A percentile compares a stretch with the other conserved stretches of the same genome.
Conservation (phyloP, 208 protist genomes). For the Trypanosoma melophagium region DNA sequence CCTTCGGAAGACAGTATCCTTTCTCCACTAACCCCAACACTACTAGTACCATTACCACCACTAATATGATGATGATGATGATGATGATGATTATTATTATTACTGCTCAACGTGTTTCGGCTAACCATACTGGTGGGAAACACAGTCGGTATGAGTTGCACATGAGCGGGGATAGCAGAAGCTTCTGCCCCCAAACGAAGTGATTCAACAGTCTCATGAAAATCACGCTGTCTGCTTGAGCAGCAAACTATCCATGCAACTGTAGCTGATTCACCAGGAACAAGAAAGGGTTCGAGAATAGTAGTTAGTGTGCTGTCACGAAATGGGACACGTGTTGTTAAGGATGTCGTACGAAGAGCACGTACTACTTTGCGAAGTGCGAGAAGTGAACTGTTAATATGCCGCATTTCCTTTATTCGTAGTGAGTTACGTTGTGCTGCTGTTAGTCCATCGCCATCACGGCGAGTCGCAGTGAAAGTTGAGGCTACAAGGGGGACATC, state of each 20-base stretch:
- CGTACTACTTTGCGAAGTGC: constrained; percentile 80
- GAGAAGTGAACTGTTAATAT: constrained; percentile 85
- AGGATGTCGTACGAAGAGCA: constrained; percentile 27
- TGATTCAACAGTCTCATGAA: constrained; percentile 69
- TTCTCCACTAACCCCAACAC: constrained; percentile 1
- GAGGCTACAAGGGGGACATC: constrained; percentile 3
- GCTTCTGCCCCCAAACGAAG: constrained; percentile 75
- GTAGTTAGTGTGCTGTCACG: constrained; percentile 68
- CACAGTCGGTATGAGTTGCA: constrained; percentile 4
- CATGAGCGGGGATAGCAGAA: constrained; percentile 21
- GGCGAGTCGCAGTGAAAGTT: not conserved
- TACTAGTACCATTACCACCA: not conserved
- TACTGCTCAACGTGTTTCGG: too few relatives aligned
- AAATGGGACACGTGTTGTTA: constrained; percentile 51
- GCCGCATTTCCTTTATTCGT: constrained; percentile 40
- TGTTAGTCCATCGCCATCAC: constrained; percentile 16
- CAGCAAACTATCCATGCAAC: constrained; percentile 61
- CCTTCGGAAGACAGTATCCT: too few relatives aligned
- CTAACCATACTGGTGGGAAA: not conserved
- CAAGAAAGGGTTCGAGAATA: constrained; percentile 64
- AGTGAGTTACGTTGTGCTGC: constrained; percentile 28
- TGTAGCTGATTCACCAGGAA: constrained; percentile 24
- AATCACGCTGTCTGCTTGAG: constrained; percentile 52
- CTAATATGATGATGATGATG: not conserved
- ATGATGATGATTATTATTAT: not conserved